These are phyloP conservation scores for Phytophthora boehmeriae DNA, from an alignment of 352 stramenopile species.

Conservation along the genomic window DNA sequence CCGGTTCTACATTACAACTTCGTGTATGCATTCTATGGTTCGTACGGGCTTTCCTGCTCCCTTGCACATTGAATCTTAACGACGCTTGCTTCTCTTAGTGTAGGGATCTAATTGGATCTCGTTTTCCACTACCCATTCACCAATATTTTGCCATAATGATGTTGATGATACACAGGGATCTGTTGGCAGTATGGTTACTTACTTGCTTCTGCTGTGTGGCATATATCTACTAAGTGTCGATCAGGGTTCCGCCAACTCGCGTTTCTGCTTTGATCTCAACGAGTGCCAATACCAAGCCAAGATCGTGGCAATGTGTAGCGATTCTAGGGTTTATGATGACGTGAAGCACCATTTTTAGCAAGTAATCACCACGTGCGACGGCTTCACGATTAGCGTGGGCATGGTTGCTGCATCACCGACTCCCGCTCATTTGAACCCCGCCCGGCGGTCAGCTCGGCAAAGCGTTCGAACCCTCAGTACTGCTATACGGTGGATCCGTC, in stretches of 20 bases:
- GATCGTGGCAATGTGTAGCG: conserved; percentile 12
- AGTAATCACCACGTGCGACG: too few relatives aligned
- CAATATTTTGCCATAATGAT: conserved; percentile 11
- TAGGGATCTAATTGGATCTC: conserved; percentile 10
- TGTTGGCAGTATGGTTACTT: background rate
- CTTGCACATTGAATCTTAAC: background rate
- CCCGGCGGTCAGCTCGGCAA: background rate
- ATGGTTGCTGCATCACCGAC: conserved; percentile 17
- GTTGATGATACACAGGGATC: conserved; percentile 1
- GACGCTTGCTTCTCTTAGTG: background rate
- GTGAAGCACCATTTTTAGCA: too few relatives aligned
- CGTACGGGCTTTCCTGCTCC: too few relatives aligned
- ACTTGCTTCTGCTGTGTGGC: conserved; percentile 5
- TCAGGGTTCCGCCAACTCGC: conserved; percentile 14
- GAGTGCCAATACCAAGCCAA: conserved; percentile 19
- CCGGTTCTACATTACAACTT: conserved; percentile 26
- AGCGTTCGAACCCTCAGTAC: background rate
- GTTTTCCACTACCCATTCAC: conserved; percentile 18
- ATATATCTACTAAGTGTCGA: too few relatives aligned
- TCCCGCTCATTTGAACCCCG: background rate
- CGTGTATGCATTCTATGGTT: conserved; percentile 24
- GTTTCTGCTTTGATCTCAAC: conserved; percentile 22
- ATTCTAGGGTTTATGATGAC: conserved; percentile 29
- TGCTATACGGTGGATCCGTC: background rate
- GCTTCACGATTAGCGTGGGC: too few relatives aligned